phyloP scores from a whole-genome alignment of 352 stramenopile species.

The Phytophthora podocarpi region DNA sequence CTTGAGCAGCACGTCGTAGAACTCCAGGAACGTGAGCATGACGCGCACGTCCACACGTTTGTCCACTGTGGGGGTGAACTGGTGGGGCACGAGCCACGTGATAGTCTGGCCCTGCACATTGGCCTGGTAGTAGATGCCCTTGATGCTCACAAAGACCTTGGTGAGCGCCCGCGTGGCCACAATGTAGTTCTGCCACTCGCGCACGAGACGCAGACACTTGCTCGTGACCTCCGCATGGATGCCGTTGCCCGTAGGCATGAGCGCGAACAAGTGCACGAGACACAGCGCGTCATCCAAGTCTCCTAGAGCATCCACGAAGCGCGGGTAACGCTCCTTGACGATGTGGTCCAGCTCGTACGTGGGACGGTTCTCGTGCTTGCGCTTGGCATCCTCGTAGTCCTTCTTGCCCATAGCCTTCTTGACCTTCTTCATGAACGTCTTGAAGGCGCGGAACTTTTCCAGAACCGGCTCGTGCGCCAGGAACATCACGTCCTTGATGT shows the following conservation, averaged over 20 bases:
- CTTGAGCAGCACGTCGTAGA: conserved; percentile 98
- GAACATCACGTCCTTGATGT: conserved; percentile 99
- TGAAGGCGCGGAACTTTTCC: conserved; percentile 98
- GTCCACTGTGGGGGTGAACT: conserved; percentile 97
- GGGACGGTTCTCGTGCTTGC: conserved; percentile 89
- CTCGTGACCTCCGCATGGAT: conserved; percentile 89
- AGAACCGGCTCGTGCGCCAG: conserved; percentile 98
- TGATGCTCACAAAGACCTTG: conserved; percentile 99
- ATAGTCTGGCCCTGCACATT: conserved; percentile 93
- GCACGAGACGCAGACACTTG: conserved; percentile 92
- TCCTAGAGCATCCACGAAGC: conserved; percentile 96
- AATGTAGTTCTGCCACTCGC: conserved; percentile 98
- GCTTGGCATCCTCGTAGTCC: conserved; percentile 78
- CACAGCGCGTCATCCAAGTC: conserved; percentile 99
- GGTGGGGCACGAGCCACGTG: conserved; percentile 98
- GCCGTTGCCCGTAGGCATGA: conserved; percentile 91
- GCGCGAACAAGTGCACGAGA: conserved; percentile 97
- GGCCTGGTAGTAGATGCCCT: conserved; percentile 99
- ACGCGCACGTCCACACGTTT: conserved; percentile 98
- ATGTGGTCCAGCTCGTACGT: conserved; percentile 98
- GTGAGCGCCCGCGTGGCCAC: conserved; percentile 90
- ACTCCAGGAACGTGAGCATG: conserved; percentile 99
- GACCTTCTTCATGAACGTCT: conserved; percentile 99
- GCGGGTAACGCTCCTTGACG: conserved; percentile 98
- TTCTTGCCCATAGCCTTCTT: conserved; percentile 88